These are phyloP conservation scores for Rachicladosporium sp. DNA, from an alignment of 2,329 filamentous ascomycete species.

Conservation along the genomic window DNA sequence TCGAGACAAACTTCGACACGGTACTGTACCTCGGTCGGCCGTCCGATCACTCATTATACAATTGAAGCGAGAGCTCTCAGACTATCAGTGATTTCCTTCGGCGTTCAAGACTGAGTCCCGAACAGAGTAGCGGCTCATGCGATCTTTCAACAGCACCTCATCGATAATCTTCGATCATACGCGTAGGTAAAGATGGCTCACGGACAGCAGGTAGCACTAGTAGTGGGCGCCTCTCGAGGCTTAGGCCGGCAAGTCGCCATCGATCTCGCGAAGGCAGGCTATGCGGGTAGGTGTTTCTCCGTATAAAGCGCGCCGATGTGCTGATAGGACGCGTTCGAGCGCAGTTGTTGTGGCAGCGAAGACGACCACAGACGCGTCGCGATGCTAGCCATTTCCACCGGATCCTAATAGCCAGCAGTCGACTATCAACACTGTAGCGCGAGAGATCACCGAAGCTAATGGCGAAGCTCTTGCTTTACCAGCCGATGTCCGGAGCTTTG, in stretches of 20 bases:
- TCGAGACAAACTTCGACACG: too few species aligned
- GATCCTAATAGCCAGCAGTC: slow-evolving; percentile 62
- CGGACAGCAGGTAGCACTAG: slow-evolving; percentile 46
- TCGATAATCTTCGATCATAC: too few species aligned
- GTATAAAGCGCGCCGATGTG: background rate
- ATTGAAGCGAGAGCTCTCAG: too few species aligned
- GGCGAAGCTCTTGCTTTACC: slow-evolving; percentile 53
- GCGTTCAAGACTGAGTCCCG: too few species aligned
- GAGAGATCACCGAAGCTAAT: slow-evolving; percentile 56
- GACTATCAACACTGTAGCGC: slow-evolving; percentile 68
- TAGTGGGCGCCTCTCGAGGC: slow-evolving; percentile 62
- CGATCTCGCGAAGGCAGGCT: slow-evolving; percentile 59
- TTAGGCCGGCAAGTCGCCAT: slow-evolving; percentile 73
- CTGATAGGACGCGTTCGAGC: background rate
- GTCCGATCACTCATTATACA: too few species aligned
- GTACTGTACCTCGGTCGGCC: too few species aligned
- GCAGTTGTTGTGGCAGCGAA: slow-evolving; percentile 68
- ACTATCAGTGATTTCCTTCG: too few species aligned
- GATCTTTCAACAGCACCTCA: too few species aligned
- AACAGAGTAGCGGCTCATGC: too few species aligned
- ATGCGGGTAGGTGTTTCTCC: slow-evolving; percentile 44
- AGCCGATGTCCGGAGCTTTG: slow-evolving; percentile 57
- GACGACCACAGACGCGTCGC: slow-evolving; percentile 51
- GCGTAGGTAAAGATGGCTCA: too few species aligned
- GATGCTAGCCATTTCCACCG: slow-evolving; percentile 52